Conservation (phyloP, 371 early-diverging fungal species). For the Mortierella sp. region DNA sequence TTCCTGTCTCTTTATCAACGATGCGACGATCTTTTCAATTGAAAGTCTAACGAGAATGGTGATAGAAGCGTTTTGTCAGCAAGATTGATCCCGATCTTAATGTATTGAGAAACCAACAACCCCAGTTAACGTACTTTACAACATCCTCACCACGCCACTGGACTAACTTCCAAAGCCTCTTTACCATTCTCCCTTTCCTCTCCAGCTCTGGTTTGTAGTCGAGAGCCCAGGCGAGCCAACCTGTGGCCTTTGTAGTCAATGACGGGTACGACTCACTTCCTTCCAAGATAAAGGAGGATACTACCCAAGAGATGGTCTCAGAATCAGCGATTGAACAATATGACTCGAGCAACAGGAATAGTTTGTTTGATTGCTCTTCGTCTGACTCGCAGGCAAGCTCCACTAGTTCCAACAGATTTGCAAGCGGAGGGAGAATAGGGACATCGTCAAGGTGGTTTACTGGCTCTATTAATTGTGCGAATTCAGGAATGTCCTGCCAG, state of each 20-base stretch:
- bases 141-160: conserved; percentile 32
- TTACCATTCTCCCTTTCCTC: conserved; percentile 37
- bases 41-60: conserved; percentile 13
- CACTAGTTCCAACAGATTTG: conserved; percentile 26
- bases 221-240: conserved; percentile 40
- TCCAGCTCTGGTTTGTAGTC: conserved; percentile 48
- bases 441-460: conserved; percentile 17
- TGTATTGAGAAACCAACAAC: neutral
- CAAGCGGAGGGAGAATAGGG: conserved; percentile 1
- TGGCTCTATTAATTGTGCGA: conserved; percentile 28
- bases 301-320: conserved; percentile 17
- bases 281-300: conserved; percentile 32
- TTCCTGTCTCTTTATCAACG: conserved; percentile 26
- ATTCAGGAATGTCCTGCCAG: conserved; percentile 46
- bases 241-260: conserved; percentile 7
- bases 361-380: conserved; percentile 26
- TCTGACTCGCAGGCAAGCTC: conserved; percentile 28
- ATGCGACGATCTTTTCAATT: conserved; percentile 34
- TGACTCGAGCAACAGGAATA: conserved; percentile 32
- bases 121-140: conserved; percentile 33
- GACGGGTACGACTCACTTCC: conserved; percentile 37
- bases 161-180: conserved; percentile 38
- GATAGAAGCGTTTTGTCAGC: neutral
- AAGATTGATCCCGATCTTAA: neutral
- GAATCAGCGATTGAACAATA: conserved; percentile 39